Base-by-base conservation (phyloP, 177 flowering plant genomes). In the Vitis hybrid region DNA sequence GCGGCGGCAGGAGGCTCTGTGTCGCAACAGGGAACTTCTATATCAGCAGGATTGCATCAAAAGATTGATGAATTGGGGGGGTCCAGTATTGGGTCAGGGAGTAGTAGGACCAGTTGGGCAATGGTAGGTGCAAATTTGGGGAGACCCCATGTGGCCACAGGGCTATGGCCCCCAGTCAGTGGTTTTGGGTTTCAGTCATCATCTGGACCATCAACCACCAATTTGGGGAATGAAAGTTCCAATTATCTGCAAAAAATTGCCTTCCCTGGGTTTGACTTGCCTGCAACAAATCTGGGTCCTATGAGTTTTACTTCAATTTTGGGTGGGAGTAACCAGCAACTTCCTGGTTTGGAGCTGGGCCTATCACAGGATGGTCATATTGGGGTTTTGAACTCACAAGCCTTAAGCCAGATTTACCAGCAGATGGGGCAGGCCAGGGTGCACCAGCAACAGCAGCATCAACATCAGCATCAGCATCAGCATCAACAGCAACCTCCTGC, bases 401-500 rank as follows among this genome's bases (percentile, higher is more conserved):
- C 88, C 6, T 78, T 85, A 69, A 78, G 51, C 66, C 92, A 88
- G 82, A 77, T 86, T 74, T 87, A 88, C 53, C 92, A 88, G 71
- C 92, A 88, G 81, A 84, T 88, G 82, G 90, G 85, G 20, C 92
- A 85, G 54, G 72, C 71, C 51, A 79, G 88, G 68, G 57, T 78
- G 62, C 85, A 74, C 65, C 81, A 75, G 13, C 84, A 76, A 1
- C 83, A 82, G 13, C 76, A 77, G 2, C 79, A 76, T 1, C 74
- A 62, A 11, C 71, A 78, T 1, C 69, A 57, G 13, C 78, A 72
- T n/a, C 77, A 76, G 5, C 82, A 72, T 10, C 73, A 68, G 2
- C 78, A 77, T 38, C 83, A 80, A 3, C 83, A 75, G 59, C 82
- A 84, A 24, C 76, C 72, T 15, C 55, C 80, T 61, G 54, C 71